Evolutionary conservation across 2,329 filamentous ascomycete genomes (phyloP), one percentile per base, ranked within the genome.

Genomic region (Fusarium mundagurra): DNA sequence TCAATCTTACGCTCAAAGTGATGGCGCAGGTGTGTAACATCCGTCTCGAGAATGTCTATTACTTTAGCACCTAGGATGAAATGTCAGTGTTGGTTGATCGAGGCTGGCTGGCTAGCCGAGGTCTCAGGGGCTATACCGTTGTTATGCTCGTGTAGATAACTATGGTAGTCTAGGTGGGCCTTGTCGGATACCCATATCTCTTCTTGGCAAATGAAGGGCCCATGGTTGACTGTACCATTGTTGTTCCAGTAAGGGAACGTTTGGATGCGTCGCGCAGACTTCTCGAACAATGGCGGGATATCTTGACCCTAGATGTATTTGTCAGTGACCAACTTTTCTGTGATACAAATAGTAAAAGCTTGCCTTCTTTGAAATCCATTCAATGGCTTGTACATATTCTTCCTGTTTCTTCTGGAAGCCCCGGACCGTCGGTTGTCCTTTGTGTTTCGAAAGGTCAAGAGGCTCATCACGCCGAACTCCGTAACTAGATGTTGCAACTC

Each of bases 401-500:
- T 47, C 22, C 7, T 4, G 13, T 4, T 18, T 7, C 5, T 36
- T 20, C 1, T 47, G 8, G 10, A 6, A 2, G 8, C 39, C 47
- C 5, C 3, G 1, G 10, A 29, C 17, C 0, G 2, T 11, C 12
- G 9, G 17, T 13, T 64, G 58, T 2, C 16, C 47, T 3, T 1
- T 8, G 13, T 66, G 63, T 4, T 20, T 20, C 13, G 33, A 1
- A 5, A 4, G 1, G 5, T 47, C n/a, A n/a, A 39, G 41, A 2
- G 6, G 9, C 8, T 66, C 67, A 8, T n/a, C 33, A 1, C 27
- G 13, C 0, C 63, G 34, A 6, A 50, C 5, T 0, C 67, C 69
- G 6, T 67, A 71, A 8, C 67, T 66, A 0, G 55, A 61, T 3
- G 4, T 29, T 22, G 67, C 39, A 3, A 58, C 17, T 13, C 67